Evolutionary conservation across 345 rosid genomes (phyloP), one percentile per base, ranked within the genome.

Genomic region (Camelina laxa): DNA sequence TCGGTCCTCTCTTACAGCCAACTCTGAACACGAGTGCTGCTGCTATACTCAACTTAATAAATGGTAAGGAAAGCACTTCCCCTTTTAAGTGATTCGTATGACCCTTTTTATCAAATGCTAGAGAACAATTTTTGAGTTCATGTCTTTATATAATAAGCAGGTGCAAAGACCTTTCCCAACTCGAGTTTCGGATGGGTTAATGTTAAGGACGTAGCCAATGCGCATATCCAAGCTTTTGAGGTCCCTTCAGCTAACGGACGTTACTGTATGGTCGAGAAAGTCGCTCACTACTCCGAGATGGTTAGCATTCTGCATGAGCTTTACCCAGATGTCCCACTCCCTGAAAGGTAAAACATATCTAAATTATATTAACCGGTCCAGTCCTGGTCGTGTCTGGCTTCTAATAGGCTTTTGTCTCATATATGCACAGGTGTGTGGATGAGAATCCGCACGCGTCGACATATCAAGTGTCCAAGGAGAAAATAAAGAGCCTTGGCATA

Each of bases 371-470:
- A 27, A 27, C 30, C 1, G 0, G 22, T 38, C 39, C 11, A 3
- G 56, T 50, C 24, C 12, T 7, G 11, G 16, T 30, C 58, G 2
- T 48, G 47, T 39, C 42, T 61, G 15, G 66, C 33, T 60, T 68
- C 47, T 42, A 42, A 60, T 38, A 20, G 65, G 24, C 79, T 55
- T 58, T 16, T 55, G 27, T 9, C 80, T 50, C 75, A 9, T 17
- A 39, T 2, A 67, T 64, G 71, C 14, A 15, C 67, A 95, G 98
- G 84, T 95, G 87, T 55, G 86, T 75, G 0, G 97, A 89, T 51
- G 97, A 90, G 74, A 90, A 95, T 84, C 92, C 90, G 0, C 89
- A 79, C 2, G 85, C 80, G 19, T 91, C 96, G 0, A 89, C 75
- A 5, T 79, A 80, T 69, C 74, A 81, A 42, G 80, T 87, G 48